Evolutionary conservation across 345 rosid species (phyloP).

Genomic region (Aquilaria yunnanensis): DNA sequence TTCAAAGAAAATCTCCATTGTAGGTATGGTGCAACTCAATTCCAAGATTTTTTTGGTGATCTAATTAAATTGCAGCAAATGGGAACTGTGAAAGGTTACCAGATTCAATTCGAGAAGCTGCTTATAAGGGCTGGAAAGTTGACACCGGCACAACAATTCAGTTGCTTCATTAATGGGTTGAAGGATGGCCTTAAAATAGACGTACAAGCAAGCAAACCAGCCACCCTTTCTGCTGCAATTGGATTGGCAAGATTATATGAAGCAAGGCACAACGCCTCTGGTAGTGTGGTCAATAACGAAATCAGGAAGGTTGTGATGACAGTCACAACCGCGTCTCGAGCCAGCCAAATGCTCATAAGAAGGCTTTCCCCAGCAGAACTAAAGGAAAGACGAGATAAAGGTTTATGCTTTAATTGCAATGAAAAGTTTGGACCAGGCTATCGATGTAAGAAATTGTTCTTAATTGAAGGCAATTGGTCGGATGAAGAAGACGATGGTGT

Average conservation of each 20-base stretch:
- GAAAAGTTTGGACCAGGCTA: neutral
- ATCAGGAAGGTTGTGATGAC: neutral
- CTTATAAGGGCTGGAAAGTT: neutral
- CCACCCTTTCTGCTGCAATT: neutral
- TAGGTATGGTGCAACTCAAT: neutral
- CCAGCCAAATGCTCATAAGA: neutral
- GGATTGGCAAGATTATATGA: neutral
- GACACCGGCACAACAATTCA: neutral
- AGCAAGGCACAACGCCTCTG: neutral
- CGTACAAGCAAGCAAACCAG: neutral
- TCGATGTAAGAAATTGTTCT: neutral
- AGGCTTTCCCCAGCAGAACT: neutral
- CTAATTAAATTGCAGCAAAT: neutral
- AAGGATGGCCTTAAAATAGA: neutral
- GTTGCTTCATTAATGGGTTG: neutral
- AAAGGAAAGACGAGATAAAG: neutral
- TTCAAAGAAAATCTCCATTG: neutral
- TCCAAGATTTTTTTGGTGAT: constrained; percentile 6
- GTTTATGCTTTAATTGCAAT: neutral
- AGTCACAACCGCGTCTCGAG: too few relatives aligned
- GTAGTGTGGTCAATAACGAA: too few relatives aligned
- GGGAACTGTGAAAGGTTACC: neutral
- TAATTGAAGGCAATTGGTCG: neutral
- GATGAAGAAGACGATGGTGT: neutral
- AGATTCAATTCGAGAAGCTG: neutral